These are phyloP conservation scores for Fennellomyces sp. DNA, from an alignment of 371 early-diverging fungal genomes.

Conservation along the genomic window DNA sequence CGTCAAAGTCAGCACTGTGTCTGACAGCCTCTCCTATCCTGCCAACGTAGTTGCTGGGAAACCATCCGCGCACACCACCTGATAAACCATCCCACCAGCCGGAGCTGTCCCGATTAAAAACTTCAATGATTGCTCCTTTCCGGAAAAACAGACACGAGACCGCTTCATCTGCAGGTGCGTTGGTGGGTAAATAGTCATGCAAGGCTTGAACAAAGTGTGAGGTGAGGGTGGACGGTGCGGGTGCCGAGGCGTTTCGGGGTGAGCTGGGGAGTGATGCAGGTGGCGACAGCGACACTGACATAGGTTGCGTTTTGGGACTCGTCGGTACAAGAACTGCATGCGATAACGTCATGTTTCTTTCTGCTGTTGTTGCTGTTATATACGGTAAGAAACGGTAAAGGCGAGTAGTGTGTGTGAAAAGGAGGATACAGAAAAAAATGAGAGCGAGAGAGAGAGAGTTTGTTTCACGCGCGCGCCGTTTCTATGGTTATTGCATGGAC, in stretches of 20 bases:
- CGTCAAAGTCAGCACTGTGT: constrained; percentile 36
- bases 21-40: constrained; percentile 44
- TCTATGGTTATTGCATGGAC: not conserved
- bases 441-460: not conserved
- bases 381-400: not conserved
- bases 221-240: constrained; percentile 19
- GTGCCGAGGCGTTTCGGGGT: constrained; percentile 14
- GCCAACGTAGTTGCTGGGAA: constrained; percentile 55
- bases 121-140: constrained; percentile 55
- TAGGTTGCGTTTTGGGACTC: constrained; percentile 3
- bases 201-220: constrained; percentile 56
- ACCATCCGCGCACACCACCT: constrained; percentile 52
- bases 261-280: constrained; percentile 15
- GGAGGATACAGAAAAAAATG: not conserved
- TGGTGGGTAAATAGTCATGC: constrained; percentile 48
- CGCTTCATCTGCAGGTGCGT: constrained; percentile 37
- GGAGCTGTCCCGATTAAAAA: constrained; percentile 47
- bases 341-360: not conserved
- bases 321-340: constrained; percentile 1
- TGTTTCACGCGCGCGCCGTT: not conserved
- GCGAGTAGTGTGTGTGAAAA: not conserved
- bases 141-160: constrained; percentile 46
- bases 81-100: constrained; percentile 62
- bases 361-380: not conserved
- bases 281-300: constrained; percentile 13